These are phyloP conservation scores for Seiridium cupressi DNA, from an alignment of 2,329 filamentous ascomycete species.

Conservation along the genomic window DNA sequence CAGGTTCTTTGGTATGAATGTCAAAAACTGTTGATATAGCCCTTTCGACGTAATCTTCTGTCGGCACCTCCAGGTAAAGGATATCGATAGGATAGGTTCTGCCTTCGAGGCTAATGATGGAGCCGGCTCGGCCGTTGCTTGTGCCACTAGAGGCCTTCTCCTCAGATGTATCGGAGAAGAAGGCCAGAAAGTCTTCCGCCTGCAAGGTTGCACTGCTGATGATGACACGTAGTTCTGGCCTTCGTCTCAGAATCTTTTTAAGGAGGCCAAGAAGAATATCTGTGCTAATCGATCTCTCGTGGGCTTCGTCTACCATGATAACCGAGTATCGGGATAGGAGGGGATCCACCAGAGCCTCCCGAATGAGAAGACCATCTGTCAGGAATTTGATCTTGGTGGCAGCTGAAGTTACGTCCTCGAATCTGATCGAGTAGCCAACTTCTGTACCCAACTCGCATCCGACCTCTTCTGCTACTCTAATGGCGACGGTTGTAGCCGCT, in stretches of 20 bases:
- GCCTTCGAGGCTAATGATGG: slow-evolving; percentile 83
- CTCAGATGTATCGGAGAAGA: slow-evolving; percentile 57
- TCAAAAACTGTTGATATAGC: slow-evolving; percentile 82
- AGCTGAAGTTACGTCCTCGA: slow-evolving; percentile 88
- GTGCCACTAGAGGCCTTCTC: slow-evolving; percentile 22
- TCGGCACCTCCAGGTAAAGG: slow-evolving; percentile 73
- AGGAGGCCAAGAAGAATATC: slow-evolving; percentile 86
- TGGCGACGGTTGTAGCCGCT: slow-evolving; percentile 85
- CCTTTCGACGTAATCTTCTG: slow-evolving; percentile 83
- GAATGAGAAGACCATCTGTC: slow-evolving; percentile 86
- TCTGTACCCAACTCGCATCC: slow-evolving; percentile 84
- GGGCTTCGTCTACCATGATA: slow-evolving; percentile 97
- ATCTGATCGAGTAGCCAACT: slow-evolving; percentile 86
- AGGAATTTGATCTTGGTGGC: slow-evolving; percentile 90
- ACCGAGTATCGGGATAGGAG: slow-evolving; percentile 87
- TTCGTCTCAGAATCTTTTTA: slow-evolving; percentile 82
- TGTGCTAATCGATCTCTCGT: slow-evolving; percentile 89
- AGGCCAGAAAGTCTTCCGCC: slow-evolving; percentile 79
- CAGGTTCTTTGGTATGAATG: slow-evolving; percentile 76
- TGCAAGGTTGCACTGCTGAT: slow-evolving; percentile 93
- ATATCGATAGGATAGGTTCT: slow-evolving; percentile 86
- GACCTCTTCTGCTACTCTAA: slow-evolving; percentile 86
- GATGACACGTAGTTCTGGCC: slow-evolving; percentile 81
- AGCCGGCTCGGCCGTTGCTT: slow-evolving; percentile 29
- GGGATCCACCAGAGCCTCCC: slow-evolving; percentile 92